phyloP scores from a whole-genome alignment of 2,329 filamentous ascomycete species.

The Fusarium sp. region DNA sequence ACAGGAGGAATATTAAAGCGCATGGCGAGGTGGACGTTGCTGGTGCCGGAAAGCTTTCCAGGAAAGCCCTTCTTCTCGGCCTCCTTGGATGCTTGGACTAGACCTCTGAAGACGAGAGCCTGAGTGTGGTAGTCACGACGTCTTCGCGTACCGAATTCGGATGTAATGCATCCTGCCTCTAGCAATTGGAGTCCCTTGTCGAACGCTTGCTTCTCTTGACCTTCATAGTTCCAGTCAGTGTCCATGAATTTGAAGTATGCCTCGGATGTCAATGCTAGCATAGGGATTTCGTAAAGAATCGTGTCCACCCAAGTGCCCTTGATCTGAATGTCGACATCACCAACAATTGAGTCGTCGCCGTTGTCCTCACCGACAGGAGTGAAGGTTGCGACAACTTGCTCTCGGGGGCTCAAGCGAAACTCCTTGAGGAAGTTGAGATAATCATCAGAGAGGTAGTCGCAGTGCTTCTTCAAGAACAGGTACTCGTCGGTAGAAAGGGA shows the following conservation, averaged over 20 bases:
- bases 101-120: conserved; percentile 87
- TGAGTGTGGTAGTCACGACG: conserved; percentile 96
- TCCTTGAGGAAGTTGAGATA: conserved; percentile 86
- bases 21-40: conserved; percentile 98
- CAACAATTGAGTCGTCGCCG: conserved; percentile 73
- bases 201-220: conserved; percentile 87
- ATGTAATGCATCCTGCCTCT: conserved; percentile 86
- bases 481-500: conserved; percentile 83
- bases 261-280: conserved; percentile 91
- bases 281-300: conserved; percentile 96
- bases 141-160: conserved; percentile 92
- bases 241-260: conserved; percentile 98
- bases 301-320: conserved; percentile 92
- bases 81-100: conserved; percentile 82
- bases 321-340: conserved; percentile 81
- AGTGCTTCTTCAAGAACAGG: conserved; percentile 80
- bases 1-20: conserved; percentile 86
- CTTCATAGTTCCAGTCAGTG: conserved; percentile 88
- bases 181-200: conserved; percentile 83
- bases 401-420: conserved; percentile 83
- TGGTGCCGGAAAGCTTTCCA: conserved; percentile 87
- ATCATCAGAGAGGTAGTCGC: conserved; percentile 80
- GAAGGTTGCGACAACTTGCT: conserved; percentile 83
- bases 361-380: conserved; percentile 66
- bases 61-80: conserved; percentile 71